phyloP scores from a whole-genome alignment of 345 rosid genomes.

The Angophora floribunda region DNA sequence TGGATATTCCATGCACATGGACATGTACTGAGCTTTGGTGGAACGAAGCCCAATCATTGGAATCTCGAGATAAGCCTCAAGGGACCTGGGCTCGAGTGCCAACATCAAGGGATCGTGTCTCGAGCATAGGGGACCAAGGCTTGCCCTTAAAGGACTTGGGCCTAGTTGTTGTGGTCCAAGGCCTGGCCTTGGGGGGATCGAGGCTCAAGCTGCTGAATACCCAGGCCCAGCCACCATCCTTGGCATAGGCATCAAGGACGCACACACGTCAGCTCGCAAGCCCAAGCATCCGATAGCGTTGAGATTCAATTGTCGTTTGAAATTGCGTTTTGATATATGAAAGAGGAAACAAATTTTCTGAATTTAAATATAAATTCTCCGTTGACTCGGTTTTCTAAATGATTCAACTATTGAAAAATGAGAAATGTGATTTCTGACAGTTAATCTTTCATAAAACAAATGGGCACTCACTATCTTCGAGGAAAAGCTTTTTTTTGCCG shows the following conservation, averaged over 20 bases:
- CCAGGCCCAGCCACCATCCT: not conserved
- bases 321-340: not conserved
- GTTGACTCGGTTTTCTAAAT: not conserved
- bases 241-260: not conserved
- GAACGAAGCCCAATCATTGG: not conserved
- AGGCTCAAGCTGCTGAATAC: not conserved
- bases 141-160: not conserved
- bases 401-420: not conserved
- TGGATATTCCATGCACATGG: not conserved
- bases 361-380: not conserved
- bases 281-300: not conserved
- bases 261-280: not conserved
- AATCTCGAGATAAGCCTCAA: not conserved
- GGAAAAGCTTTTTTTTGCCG: too few relatives aligned
- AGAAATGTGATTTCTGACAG: not conserved
- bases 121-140: not conserved
- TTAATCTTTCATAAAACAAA: not conserved
- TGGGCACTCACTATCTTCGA: not conserved
- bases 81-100: not conserved
- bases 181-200: accelerated
- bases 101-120: not conserved
- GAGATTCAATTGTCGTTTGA: not conserved
- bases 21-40: not conserved
- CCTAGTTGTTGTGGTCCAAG: not conserved
- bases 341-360: not conserved